phyloP scores from a whole-genome alignment of 176 grass and related monocot genomes.

The Metroxylon sagu region DNA sequence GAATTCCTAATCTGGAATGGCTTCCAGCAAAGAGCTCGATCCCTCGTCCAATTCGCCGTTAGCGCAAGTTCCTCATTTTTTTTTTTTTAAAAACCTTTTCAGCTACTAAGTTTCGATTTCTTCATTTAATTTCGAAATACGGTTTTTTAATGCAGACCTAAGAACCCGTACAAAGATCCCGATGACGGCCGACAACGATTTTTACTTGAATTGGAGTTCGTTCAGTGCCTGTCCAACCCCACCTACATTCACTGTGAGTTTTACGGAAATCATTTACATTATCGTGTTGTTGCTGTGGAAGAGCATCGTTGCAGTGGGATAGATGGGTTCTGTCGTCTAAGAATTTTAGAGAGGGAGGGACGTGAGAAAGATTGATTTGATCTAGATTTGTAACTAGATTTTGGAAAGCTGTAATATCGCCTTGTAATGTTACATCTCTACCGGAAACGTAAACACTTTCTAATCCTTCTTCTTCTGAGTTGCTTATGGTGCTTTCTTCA shows the following conservation, averaged over 20 bases:
- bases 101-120: neutral
- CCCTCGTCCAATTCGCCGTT: conserved; percentile 20
- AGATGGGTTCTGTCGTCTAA: no score
- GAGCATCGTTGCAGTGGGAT: no score
- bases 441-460: no score
- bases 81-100: conserved; percentile 1
- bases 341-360: no score
- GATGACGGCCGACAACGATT: conserved; percentile 71
- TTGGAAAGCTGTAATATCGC: no score
- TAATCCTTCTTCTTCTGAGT: no score
- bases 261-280: neutral
- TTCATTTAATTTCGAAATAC: neutral
- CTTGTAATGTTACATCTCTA: no score
- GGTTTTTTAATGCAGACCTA: conserved; percentile 12
- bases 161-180: conserved; percentile 62
- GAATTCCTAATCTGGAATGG: neutral
- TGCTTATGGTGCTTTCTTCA: no score
- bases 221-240: conserved; percentile 94
- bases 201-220: conserved; percentile 78
- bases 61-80: conserved; percentile 12
- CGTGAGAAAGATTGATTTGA: no score
- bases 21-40: conserved; percentile 10
- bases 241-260: conserved; percentile 86
- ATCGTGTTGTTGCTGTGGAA: no score
- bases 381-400: no score